These are phyloP conservation scores for Leccinum pachyderme DNA, from an alignment of 1,284 basidiomycete genomes.

Conservation along the genomic window DNA sequence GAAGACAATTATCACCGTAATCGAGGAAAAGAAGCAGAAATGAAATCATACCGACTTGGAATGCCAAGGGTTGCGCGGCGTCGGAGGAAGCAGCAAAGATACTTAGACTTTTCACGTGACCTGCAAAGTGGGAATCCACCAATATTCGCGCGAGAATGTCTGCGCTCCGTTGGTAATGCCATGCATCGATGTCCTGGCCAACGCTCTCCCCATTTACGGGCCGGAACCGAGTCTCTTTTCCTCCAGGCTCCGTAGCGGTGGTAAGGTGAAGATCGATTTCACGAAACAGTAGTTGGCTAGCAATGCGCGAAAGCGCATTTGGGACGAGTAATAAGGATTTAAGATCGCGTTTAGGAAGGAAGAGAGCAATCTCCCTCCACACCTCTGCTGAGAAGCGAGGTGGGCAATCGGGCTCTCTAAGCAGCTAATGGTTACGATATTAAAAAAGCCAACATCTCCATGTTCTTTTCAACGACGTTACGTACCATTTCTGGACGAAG, in stretches of 20 bases:
- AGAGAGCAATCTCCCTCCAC: conserved; percentile 66
- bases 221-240: conserved; percentile 22
- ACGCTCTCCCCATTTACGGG: conserved; percentile 7
- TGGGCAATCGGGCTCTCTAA: conserved; percentile 34
- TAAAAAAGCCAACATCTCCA: not conserved
- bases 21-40: not conserved
- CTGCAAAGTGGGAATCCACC: conserved; percentile 56
- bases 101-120: conserved; percentile 53
- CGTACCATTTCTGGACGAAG: conserved; percentile 36
- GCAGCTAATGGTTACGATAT: conserved; percentile 22
- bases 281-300: conserved; percentile 63
- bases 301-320: conserved; percentile 63
- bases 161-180: conserved; percentile 62
- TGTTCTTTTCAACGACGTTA: not conserved
- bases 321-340: conserved; percentile 63
- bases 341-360: conserved; percentile 61
- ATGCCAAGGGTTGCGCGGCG: conserved; percentile 51
- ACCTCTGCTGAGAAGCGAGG: conserved; percentile 63
- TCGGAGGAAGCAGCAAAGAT: conserved; percentile 55
- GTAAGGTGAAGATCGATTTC: conserved; percentile 56
- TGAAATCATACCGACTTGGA: conserved; percentile 54
- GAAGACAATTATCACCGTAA: not conserved
- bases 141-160: conserved; percentile 69
- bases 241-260: conserved; percentile 31
- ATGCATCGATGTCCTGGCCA: conserved; percentile 39